Evolutionary conservation across 2,329 filamentous ascomycete species (phyloP).

Genomic region (Pseudogymnoascus sp.): DNA sequence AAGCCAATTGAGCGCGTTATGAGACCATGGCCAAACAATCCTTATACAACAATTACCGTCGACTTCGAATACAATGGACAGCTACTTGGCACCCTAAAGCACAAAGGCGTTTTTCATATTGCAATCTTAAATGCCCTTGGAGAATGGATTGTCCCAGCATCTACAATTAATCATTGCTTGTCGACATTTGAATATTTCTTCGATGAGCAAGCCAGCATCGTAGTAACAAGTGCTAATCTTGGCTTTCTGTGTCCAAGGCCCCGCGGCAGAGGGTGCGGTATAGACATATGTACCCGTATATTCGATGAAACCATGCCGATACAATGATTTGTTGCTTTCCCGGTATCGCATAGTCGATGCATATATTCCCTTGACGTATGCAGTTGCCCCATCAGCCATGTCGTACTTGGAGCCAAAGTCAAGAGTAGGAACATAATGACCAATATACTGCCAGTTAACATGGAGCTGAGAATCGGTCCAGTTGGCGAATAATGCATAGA

Average conservation of each 20-base stretch:
- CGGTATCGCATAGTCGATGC: constrained; percentile 46
- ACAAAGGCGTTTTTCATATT: no score
- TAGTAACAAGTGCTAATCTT: constrained; percentile 43
- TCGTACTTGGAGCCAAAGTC: constrained; percentile 42
- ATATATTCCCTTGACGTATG: constrained; percentile 48
- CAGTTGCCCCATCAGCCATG: constrained; percentile 33
- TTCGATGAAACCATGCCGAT: constrained; percentile 50
- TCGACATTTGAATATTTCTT: no score
- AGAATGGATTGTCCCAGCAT: no score
- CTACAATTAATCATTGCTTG: no score
- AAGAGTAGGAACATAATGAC: constrained; percentile 37
- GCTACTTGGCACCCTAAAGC: no score
- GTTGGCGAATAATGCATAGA: constrained; percentile 32
- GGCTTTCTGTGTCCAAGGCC: constrained; percentile 35
- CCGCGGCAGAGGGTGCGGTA: constrained; percentile 34
- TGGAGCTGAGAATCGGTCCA: constrained; percentile 45
- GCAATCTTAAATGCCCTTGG: no score
- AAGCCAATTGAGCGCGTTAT: no score
- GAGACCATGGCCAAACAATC: no score
- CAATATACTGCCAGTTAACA: constrained; percentile 40
- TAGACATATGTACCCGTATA: constrained; percentile 44
- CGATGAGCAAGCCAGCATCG: constrained; percentile 46
- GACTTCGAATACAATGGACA: no score
- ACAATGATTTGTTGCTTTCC: constrained; percentile 39
- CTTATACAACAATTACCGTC: no score